Evolutionary conservation across 352 stramenopile genomes (phyloP).

Genomic region (Phytophthora megakarya): DNA sequence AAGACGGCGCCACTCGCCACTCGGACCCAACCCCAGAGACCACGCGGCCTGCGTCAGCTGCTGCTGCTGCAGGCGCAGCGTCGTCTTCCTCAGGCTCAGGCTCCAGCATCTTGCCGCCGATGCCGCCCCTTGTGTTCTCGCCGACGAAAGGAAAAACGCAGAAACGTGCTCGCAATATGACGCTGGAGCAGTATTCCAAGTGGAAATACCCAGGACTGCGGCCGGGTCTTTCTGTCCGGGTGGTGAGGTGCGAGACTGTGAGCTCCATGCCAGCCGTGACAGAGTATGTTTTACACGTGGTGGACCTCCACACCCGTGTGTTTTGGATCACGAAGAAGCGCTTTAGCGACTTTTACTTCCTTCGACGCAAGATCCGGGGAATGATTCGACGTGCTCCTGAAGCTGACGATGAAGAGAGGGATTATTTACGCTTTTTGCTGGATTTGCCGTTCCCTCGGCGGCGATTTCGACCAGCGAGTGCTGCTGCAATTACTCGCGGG

Average conservation of each 20-base stretch:
- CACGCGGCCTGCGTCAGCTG: constrained; percentile 16
- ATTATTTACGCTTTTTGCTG: constrained; percentile 74
- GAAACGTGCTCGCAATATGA: constrained; percentile 44
- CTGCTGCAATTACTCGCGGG: constrained; percentile 50
- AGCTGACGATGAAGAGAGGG: constrained; percentile 44
- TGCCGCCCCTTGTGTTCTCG: constrained; percentile 62
- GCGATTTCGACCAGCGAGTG: constrained; percentile 53
- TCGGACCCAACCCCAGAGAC: constrained; percentile 40
- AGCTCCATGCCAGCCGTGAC: constrained; percentile 61
- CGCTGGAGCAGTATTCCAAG: constrained; percentile 56
- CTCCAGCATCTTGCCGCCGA: constrained; percentile 45
- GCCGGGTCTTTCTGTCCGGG: constrained; percentile 70
- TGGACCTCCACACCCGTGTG: constrained; percentile 80
- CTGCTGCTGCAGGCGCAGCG: constrained; percentile 10
- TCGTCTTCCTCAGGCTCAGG: constrained; percentile 25
- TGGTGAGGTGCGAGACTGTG: constrained; percentile 67
- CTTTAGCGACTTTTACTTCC: constrained; percentile 72
- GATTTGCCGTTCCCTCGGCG: constrained; percentile 75
- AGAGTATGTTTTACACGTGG: constrained; percentile 78
- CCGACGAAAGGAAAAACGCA: constrained; percentile 42
- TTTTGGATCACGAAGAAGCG: constrained; percentile 87
- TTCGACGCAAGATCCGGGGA: constrained; percentile 69
- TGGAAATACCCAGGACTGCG: constrained; percentile 62
- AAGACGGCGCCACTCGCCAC: constrained; percentile 25
- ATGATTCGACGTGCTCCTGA: constrained; percentile 45